Evolutionary conservation across 1,139 yeast species (phyloP).

Genomic region (Zygosaccharomyces pseudobailii): DNA sequence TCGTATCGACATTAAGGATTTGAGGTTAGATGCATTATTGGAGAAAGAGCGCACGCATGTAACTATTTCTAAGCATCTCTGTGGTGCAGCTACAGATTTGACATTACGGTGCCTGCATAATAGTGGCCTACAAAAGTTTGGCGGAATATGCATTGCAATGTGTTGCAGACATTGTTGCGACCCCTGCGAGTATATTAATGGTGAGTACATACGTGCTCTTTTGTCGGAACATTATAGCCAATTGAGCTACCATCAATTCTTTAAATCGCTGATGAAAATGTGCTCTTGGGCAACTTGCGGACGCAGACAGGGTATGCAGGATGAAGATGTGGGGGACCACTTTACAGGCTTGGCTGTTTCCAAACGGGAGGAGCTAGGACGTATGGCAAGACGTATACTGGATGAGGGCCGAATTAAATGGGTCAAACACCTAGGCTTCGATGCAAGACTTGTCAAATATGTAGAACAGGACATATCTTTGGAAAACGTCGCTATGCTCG

Average conservation of each 20-base stretch:
- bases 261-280: conserved; percentile 53
- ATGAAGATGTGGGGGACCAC: conserved; percentile 37
- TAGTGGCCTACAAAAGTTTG: conserved; percentile 34
- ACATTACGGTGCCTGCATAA: conserved; percentile 64
- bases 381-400: conserved; percentile 61
- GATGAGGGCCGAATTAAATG: conserved; percentile 57
- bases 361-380: conserved; percentile 57
- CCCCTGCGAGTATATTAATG: conserved; percentile 50
- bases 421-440: conserved; percentile 38
- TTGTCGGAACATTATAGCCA: conserved; percentile 24
- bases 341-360: conserved; percentile 40
- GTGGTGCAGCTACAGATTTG: conserved; percentile 92
- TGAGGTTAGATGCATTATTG: conserved; percentile 48
- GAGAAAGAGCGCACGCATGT: conserved; percentile 38
- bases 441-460: conserved; percentile 54
- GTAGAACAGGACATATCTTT: conserved; percentile 53
- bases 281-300: conserved; percentile 91
- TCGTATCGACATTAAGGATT: conserved; percentile 73
- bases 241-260: conserved; percentile 32
- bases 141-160: conserved; percentile 79
- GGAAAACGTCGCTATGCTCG: conserved; percentile 65
- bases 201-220: conserved; percentile 38
- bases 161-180: conserved; percentile 88
- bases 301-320: conserved; percentile 38
- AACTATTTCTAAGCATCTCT: conserved; percentile 79